phyloP scores from a whole-genome alignment of 202 grass and related monocot species.

The Bolboschoenoplectus hybrid region DNA sequence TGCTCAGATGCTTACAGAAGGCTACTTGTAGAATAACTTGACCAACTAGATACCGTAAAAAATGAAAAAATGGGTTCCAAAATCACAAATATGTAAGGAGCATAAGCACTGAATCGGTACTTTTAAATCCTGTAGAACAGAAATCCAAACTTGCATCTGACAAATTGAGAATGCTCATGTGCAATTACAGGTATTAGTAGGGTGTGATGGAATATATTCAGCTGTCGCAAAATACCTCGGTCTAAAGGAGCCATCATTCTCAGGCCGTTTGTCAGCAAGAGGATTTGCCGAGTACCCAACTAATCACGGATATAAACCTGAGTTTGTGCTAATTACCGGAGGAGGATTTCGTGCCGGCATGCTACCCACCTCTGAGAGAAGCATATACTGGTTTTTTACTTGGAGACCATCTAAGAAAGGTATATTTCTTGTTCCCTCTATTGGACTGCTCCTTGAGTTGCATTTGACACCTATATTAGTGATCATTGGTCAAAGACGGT shows the following conservation, averaged over 20 bases:
- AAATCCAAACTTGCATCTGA: background rate
- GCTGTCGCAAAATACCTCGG: conserved; percentile 59
- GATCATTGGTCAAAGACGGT: background rate
- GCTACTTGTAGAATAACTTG: background rate
- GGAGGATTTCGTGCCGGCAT: conserved; percentile 52
- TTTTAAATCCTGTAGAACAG: background rate
- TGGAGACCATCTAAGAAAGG: conserved; percentile 51
- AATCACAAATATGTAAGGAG: background rate
- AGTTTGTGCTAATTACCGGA: conserved; percentile 46
- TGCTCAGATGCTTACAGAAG: background rate
- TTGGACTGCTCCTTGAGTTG: background rate
- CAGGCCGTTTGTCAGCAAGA: conserved; percentile 48
- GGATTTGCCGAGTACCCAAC: conserved; percentile 48
- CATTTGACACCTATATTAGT: background rate
- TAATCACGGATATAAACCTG: conserved; percentile 47
- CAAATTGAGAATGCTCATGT: background rate
- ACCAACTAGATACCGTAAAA: background rate
- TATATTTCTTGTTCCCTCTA: background rate
- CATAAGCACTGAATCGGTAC: background rate
- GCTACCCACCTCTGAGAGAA: conserved; percentile 42
- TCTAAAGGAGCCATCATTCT: conserved; percentile 46
- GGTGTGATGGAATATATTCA: conserved; percentile 64
- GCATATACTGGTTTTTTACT: conserved; percentile 69
- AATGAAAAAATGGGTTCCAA: background rate
- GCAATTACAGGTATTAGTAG: conserved; percentile 49